Percentiles rank a stretch among this genome's conserved stretches.
Conservation (phyloP, 768 basidiomycete genomes). For the Lenzites betulinus region DNA sequence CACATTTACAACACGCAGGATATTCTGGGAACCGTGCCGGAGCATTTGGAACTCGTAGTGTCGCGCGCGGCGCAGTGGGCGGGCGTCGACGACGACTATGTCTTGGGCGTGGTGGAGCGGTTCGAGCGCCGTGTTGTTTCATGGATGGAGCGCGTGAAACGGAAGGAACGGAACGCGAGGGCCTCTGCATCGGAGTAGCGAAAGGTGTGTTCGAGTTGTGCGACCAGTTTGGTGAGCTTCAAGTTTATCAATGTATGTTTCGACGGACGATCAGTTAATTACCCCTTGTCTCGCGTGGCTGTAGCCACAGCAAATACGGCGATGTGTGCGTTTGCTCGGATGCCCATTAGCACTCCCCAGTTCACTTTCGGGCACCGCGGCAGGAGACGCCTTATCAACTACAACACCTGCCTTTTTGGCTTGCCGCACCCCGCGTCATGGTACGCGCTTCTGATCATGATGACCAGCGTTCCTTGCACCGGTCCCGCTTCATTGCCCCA, state of each 20-base stretch:
- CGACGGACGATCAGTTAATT: too few relatives aligned
- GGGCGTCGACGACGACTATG: conserved; percentile 53
- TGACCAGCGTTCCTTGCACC: too few relatives aligned
- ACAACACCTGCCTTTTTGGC: too few relatives aligned
- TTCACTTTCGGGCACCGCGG: not conserved
- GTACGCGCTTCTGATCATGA: not conserved
- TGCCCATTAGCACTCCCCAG: not conserved
- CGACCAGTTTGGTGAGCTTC: too few relatives aligned
- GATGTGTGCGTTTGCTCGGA: not conserved
- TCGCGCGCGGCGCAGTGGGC: conserved; percentile 52
- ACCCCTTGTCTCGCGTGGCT: too few relatives aligned
- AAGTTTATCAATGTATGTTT: too few relatives aligned
- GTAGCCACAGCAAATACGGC: too few relatives aligned
- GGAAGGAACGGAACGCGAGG: conserved; percentile 10
- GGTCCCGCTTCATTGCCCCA: too few relatives aligned
- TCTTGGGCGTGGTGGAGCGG: conserved; percentile 58
- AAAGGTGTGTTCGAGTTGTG: too few relatives aligned
- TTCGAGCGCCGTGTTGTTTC: conserved; percentile 64
- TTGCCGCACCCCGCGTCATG: too few relatives aligned
- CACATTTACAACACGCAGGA: conserved; percentile 71
- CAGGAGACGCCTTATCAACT: too few relatives aligned
- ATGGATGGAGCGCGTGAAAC: conserved; percentile 43
- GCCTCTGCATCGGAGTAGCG: not conserved
- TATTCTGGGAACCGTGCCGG: conserved; percentile 56
- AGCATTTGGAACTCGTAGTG: conserved; percentile 53